Conservation (phyloP, 2,329 filamentous ascomycete species). For the Nemania sp. region DNA sequence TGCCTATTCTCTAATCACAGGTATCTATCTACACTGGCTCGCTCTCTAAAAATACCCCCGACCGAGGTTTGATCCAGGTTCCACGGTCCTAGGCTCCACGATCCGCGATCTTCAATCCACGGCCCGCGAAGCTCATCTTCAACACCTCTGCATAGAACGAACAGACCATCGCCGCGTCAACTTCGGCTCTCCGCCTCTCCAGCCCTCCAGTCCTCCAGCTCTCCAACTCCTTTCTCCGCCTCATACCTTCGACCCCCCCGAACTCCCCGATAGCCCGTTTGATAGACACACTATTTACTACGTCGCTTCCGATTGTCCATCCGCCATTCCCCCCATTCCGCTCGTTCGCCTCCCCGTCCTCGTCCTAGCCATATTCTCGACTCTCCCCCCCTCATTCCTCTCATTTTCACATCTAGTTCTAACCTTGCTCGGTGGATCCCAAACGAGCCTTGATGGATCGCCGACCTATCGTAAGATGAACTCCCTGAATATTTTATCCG, state of each 20-base stretch:
- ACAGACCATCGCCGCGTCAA: not conserved
- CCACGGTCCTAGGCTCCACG: constrained; percentile 9
- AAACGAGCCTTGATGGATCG: constrained; percentile 64
- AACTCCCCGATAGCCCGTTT: not conserved
- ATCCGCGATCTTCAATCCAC: constrained; percentile 1
- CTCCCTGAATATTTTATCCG: constrained; percentile 93
- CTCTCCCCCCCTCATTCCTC: not conserved
- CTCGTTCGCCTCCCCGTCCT: constrained; percentile 6
- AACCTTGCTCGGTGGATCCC: constrained; percentile 37
- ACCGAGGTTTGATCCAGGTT: constrained; percentile 1
- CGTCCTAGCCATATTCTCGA: not conserved
- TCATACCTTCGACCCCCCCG: not conserved
- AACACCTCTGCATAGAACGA: not conserved
- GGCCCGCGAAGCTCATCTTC: not conserved
- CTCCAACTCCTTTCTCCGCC: constrained; percentile 7
- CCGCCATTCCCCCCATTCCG: constrained; percentile 10
- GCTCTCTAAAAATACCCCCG: constrained; percentile 4
- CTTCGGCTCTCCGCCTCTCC: not conserved
- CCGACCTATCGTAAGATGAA: constrained; percentile 79
- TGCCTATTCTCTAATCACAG: constrained; percentile 1
- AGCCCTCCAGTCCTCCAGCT: not conserved
- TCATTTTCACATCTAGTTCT: constrained; percentile 32
- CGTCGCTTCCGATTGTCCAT: not conserved
- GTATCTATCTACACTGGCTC: constrained; percentile 1
- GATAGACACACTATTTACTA: not conserved